Evolutionary conservation across 78 protist species (phyloP).

Genomic region (Diacronema lutheri): DNA sequence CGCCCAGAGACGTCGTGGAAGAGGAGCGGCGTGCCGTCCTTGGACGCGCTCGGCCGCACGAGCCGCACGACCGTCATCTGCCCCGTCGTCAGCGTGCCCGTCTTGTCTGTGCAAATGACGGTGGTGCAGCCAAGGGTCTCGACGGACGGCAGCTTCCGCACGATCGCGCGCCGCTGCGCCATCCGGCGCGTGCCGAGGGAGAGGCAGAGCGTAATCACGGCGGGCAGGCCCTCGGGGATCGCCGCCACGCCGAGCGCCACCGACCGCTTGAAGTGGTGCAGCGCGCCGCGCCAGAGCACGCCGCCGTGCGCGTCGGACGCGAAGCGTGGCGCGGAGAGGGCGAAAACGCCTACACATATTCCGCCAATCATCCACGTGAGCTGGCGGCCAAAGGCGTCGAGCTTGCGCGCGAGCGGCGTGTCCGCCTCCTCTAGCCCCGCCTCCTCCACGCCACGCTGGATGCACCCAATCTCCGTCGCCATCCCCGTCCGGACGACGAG

Average conservation of each 20-base stretch:
- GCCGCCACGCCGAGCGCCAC: slow-evolving; percentile 89
- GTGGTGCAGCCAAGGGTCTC: slow-evolving; percentile 94
- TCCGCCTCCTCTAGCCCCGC: slow-evolving; percentile 20
- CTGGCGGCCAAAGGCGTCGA: slow-evolving; percentile 74
- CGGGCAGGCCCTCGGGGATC: slow-evolving; percentile 95
- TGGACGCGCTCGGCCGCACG: not conserved
- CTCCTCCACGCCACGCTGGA: slow-evolving; percentile 29
- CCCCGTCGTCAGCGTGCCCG: slow-evolving; percentile 94
- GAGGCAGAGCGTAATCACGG: slow-evolving; percentile 81
- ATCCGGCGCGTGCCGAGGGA: slow-evolving; percentile 79
- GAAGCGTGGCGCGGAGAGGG: slow-evolving; percentile 36
- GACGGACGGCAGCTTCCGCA: slow-evolving; percentile 79
- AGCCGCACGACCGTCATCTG: slow-evolving; percentile 66
- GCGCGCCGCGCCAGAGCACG: slow-evolving; percentile 20
- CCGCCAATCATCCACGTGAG: slow-evolving; percentile 57
- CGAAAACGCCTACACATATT: slow-evolving; percentile 25
- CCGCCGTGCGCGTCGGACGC: slow-evolving; percentile 32
- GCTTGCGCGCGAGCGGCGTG: slow-evolving; percentile 75
- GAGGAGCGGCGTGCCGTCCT: not conserved
- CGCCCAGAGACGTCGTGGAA: not conserved
- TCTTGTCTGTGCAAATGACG: slow-evolving; percentile 95
- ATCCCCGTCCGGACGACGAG: slow-evolving; percentile 42
- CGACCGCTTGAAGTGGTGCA: slow-evolving; percentile 68
- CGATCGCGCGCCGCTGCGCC: slow-evolving; percentile 79
- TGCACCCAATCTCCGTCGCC: slow-evolving; percentile 64